Evolutionary conservation across 495 filamentous ascomycete genomes (phyloP), one percentile per base, ranked within the genome.

Genomic region (Lophiotrema nucula): DNA sequence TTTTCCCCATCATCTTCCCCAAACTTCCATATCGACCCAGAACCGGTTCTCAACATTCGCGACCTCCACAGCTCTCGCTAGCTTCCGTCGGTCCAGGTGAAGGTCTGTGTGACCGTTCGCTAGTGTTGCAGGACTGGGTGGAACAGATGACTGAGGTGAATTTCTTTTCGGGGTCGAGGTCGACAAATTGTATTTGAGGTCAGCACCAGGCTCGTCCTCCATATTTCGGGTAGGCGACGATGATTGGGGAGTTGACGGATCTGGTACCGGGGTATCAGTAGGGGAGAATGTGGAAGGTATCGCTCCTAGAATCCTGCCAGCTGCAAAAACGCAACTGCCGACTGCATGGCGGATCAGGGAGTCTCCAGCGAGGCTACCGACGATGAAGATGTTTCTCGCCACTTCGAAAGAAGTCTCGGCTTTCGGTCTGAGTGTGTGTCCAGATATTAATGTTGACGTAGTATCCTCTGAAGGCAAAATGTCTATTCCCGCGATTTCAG

Each of bases 291-390:
- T 38, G 1, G 60, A 43, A 16, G 52, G 42, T 2, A 56, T 47
- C 13, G n/a, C 16, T 11, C 43, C 50, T 33, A 82, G 74, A 19
- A 87, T 74, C 62, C 75, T 78, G 3, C 81, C 76, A 4, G 83
- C 84, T 3, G 79, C 74, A 63, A 78, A 81, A 5, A 79, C 76
- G 59, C 84, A 85, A 11, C 84, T 77, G 1, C 84, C 84, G 23
- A 83, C 80, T 0, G 82, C 80, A 61, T 84, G 86, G 1, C 84
- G 76, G 26, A 87, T 78, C 2, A 87, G 73, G 3, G 82, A 84
- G 62, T 87, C 84, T 1, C 84, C 84, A 0, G 82, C 83, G 47
- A 87, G 60, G 48, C 83, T 86, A 10, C 84, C 84, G 31, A 84
- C 79, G 37, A 81, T 77, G 64, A 82, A 85, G n/a, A 86, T 69